These are phyloP conservation scores for Zymoseptoria tritici DNA, from an alignment of 2,329 filamentous ascomycete species.

Conservation along the genomic window DNA sequence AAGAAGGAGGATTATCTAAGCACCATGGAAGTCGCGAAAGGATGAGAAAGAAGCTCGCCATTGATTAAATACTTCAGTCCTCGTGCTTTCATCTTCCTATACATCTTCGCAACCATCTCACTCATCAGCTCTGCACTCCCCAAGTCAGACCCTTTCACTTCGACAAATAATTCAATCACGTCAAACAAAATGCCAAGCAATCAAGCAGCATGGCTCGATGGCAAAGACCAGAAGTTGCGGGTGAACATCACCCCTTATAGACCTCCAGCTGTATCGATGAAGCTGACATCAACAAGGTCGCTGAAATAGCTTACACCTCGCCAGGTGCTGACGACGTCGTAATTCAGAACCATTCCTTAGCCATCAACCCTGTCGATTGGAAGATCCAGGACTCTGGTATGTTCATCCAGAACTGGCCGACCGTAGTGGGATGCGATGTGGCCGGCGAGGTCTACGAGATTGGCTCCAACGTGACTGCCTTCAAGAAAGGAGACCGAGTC, in stretches of 20 bases:
- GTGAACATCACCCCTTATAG: background rate
- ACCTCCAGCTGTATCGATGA: background rate
- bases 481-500: slow-evolving; percentile 33
- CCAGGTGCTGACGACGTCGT: slow-evolving; percentile 29
- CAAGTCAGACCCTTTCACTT: background rate
- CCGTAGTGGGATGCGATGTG: slow-evolving; percentile 31
- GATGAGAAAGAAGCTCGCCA: background rate
- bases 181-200: slow-evolving; percentile 9
- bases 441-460: slow-evolving; percentile 33
- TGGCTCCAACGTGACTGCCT: slow-evolving; percentile 26
- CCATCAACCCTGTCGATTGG: slow-evolving; percentile 35
- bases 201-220: slow-evolving; percentile 28
- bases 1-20: background rate
- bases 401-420: slow-evolving; percentile 30
- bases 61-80: background rate
- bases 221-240: slow-evolving; percentile 15
- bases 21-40: background rate
- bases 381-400: slow-evolving; percentile 30
- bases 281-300: slow-evolving; percentile 16
- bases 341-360: slow-evolving; percentile 30
- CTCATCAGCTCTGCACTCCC: background rate
- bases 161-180: background rate
- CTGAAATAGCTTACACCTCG: slow-evolving; percentile 24
- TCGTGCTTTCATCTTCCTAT: background rate
- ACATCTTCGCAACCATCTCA: background rate